Evolutionary conservation across 257 asterid species (phyloP).

Genomic region (Nicotiana tabacum): DNA sequence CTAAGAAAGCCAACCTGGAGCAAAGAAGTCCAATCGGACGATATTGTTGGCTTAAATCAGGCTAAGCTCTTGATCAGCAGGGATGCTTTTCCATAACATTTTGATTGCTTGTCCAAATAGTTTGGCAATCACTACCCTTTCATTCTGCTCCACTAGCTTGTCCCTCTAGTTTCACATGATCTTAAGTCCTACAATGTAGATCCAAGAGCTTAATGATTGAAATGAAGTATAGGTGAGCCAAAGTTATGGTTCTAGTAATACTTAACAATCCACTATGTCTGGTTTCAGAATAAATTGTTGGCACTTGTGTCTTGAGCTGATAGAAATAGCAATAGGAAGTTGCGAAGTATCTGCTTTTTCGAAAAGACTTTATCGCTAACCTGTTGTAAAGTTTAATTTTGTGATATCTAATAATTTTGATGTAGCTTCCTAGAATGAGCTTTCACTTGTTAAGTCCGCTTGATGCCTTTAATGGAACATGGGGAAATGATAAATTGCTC

Average conservation of each 20-base stretch:
- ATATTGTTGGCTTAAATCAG: background rate
- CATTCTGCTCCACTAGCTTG: background rate
- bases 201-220: background rate
- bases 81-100: background rate
- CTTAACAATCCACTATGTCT: background rate
- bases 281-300: background rate
- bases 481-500: background rate
- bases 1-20: background rate
- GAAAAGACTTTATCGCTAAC: background rate
- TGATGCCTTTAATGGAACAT: background rate
- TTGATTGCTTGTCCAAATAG: background rate
- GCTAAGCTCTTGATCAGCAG: background rate
- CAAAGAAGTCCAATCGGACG: background rate
- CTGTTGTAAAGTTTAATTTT: background rate
- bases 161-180: background rate
- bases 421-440: background rate
- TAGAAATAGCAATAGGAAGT: background rate
- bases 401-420: background rate
- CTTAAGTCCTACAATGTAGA: background rate
- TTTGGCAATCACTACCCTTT: background rate
- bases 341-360: background rate
- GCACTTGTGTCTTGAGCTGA: background rate
- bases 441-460: background rate
- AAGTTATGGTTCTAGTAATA: background rate
- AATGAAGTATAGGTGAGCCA: background rate